phyloP scores from a whole-genome alignment of 1,284 basidiomycete genomes.

The Moesziomyces globuligerus region DNA sequence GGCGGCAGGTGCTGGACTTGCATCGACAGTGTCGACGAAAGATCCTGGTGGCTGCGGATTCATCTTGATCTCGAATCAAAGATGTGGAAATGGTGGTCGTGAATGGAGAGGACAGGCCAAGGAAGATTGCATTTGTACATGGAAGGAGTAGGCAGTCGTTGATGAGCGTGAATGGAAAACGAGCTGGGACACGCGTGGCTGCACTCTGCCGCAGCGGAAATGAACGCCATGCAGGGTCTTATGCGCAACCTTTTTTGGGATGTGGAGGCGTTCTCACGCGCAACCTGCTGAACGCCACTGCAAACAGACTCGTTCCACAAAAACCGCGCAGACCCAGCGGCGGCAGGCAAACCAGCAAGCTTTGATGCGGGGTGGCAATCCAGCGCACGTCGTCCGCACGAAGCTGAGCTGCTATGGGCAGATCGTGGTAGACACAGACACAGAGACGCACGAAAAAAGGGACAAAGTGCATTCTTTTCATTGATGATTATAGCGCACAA shows the following conservation, averaged over 20 bases:
- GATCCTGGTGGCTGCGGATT: constrained; percentile 28
- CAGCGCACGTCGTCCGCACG: no score
- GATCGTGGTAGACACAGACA: background rate
- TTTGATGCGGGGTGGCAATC: no score
- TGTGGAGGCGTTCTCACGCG: constrained; percentile 17
- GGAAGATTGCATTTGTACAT: background rate
- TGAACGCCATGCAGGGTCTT: background rate
- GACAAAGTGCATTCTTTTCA: no score
- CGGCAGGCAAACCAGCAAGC: no score
- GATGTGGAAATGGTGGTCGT: background rate
- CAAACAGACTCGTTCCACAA: background rate
- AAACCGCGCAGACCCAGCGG: background rate
- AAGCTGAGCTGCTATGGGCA: background rate
- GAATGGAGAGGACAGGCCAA: background rate
- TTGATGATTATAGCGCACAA: background rate
- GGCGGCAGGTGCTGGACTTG: background rate
- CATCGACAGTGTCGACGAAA: constrained; percentile 2
- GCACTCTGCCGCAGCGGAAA: background rate
- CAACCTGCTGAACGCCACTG: constrained; percentile 1
- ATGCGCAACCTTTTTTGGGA: constrained; percentile 3
- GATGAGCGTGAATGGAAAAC: constrained; percentile 27
- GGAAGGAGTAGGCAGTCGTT: background rate
- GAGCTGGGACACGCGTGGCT: constrained; percentile 1
- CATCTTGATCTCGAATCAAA: constrained; percentile 11
- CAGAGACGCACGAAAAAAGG: background rate